These are phyloP conservation scores for Metschnikowia reukaufii DNA, from an alignment of 805 yeast genomes.

Conservation along the genomic window DNA sequence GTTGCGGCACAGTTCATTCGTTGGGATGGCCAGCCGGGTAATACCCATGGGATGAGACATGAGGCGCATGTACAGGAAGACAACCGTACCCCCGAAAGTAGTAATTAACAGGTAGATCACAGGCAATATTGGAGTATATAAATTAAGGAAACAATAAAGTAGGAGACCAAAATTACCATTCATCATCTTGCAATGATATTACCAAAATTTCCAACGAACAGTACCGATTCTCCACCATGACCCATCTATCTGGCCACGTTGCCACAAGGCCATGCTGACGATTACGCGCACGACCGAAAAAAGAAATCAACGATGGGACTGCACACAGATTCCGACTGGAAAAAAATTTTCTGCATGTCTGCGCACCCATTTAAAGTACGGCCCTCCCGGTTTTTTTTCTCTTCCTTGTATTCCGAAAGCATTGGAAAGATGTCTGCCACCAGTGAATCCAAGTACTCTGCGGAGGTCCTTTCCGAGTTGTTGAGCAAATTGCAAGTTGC, in stretches of 20 bases:
- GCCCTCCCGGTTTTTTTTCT: slow-evolving; percentile 14
- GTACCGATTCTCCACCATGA: no score
- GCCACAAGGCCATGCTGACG: slow-evolving; percentile 15
- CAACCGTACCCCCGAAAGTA: background rate
- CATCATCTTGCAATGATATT: no score
- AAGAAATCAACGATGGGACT: slow-evolving; percentile 16
- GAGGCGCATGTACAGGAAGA: slow-evolving; percentile 1
- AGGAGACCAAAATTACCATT: no score
- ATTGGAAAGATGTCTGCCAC: slow-evolving; percentile 49
- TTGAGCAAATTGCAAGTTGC: slow-evolving; percentile 92
- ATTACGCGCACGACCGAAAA: slow-evolving; percentile 15
- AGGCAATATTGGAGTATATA: no score
- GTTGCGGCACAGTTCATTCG: background rate
- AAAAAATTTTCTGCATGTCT: slow-evolving; percentile 18
- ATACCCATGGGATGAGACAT: slow-evolving; percentile 1
- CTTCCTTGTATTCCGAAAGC: slow-evolving; percentile 17
- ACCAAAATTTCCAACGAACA: no score
- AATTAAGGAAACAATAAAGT: no score
- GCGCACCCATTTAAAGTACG: slow-evolving; percentile 18
- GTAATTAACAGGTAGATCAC: no score
- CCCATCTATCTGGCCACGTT: slow-evolving; percentile 1
- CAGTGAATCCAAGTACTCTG: slow-evolving; percentile 60
- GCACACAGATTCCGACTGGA: slow-evolving; percentile 15
- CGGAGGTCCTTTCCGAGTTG: slow-evolving; percentile 88
- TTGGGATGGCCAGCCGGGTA: slow-evolving; percentile 4